Base-by-base conservation (phyloP, 108 stramenopile genomes). In the Schizochytrium sp. region DNA sequence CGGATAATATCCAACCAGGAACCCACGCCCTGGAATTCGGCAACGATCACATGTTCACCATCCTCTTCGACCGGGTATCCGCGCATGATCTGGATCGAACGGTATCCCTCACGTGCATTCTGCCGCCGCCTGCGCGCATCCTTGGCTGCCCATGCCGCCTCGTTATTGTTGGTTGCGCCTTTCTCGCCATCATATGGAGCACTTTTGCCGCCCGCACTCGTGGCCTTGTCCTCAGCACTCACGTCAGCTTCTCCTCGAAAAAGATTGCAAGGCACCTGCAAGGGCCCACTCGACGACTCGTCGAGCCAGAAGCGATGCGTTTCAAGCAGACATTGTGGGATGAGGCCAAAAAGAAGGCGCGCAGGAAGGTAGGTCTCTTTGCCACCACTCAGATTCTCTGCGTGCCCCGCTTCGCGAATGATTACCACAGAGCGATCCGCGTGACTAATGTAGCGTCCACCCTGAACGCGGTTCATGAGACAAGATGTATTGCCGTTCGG, bases 231-330 rank as follows among this genome's bases (percentile, higher is more conserved):
- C 18, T 41, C 63, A n/a, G 1, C 63, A 16, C 16, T 4, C 18
- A 3, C 48, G 28, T 34, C 51, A 12, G n/a, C 51, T 34, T 28
- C 87, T 12, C 25, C 89, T 10, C 19, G 72, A 55, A 48, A 71
- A 58, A 60, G 43, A 12, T 34, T 45, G 60, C 44, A 90, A 12
- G 87, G 48, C 3, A 90, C 76, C 58, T 19, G 72, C n/a, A 87
- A 19, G 59, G 12, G 2, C 2, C 25, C 87, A 58, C 58, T 10
- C 60, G 23, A 28, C 29, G 90, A 71, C 72, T 90, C 90, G 69
- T 90, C 90, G 25, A 58, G 60, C 90, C 90, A 90, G 43, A 90
- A 90, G 34, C 44, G 18, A 51, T 90, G 72, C 44, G 21, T 23
- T 18, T 34, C 45, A 12, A 90, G 72, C 21, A 90, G 87, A 10